Evolutionary conservation across 1,284 basidiomycete species (phyloP).

Genomic region (Moesziomyces sp.): DNA sequence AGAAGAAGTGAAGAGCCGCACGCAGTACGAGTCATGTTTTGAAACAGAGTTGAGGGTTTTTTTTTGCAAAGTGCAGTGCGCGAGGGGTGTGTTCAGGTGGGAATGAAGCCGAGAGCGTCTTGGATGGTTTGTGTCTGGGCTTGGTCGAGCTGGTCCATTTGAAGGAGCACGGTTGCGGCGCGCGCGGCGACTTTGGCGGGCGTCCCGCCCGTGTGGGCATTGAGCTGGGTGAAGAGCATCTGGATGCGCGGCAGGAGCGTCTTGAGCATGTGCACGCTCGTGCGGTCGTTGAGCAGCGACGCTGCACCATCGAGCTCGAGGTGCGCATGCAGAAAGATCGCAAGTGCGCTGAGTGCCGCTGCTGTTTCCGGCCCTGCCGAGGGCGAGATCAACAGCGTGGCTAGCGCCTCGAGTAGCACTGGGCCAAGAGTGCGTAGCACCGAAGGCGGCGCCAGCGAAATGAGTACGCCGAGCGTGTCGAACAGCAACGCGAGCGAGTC

Average conservation of each 20-base stretch:
- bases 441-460: constrained; percentile 1
- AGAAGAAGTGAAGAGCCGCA: constrained; percentile 20
- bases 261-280: constrained; percentile 94
- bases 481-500: constrained; percentile 80
- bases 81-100: neutral
- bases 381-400: neutral
- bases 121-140: neutral
- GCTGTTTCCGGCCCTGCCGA: neutral
- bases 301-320: neutral
- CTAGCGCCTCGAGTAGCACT: constrained; percentile 5
- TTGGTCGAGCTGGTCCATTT: constrained; percentile 19
- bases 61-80: no score
- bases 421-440: neutral
- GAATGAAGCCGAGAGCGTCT: constrained; percentile 8
- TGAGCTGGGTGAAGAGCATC: constrained; percentile 70
- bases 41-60: neutral
- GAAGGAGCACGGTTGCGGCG: constrained; percentile 16
- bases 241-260: constrained; percentile 95
- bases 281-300: constrained; percentile 69
- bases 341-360: constrained; percentile 7
- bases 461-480: constrained; percentile 79
- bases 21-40: no score
- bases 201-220: neutral
- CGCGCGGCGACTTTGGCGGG: constrained; percentile 3
- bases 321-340: constrained; percentile 1